phyloP scores from a whole-genome alignment of 768 basidiomycete species.

The Auricularia sp. region DNA sequence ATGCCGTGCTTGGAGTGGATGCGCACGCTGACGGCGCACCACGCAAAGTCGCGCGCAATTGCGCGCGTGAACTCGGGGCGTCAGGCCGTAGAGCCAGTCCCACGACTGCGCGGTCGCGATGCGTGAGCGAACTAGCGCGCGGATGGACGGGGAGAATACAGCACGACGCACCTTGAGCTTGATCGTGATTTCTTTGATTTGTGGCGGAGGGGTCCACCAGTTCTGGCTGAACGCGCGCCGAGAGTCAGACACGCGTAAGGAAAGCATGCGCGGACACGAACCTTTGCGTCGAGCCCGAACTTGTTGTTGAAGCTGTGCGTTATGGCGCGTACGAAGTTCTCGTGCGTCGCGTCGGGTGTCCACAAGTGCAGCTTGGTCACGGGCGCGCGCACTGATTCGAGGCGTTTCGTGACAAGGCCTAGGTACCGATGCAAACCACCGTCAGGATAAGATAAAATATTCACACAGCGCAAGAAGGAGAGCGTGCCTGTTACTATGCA shows the following conservation, averaged over 20 bases:
- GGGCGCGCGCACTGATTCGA: slow-evolving; percentile 86
- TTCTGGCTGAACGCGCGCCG: slow-evolving; percentile 20
- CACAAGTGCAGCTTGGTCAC: slow-evolving; percentile 72
- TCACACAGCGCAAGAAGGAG: not conserved
- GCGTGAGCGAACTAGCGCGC: not conserved
- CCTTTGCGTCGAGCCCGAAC: slow-evolving; percentile 36
- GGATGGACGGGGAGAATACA: slow-evolving; percentile 23
- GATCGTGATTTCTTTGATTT: too few species aligned
- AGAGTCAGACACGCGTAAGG: not conserved
- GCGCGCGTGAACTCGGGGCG: slow-evolving; percentile 80
- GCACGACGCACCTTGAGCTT: too few species aligned
- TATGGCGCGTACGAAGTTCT: slow-evolving; percentile 60
- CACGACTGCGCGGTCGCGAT: slow-evolving; percentile 48
- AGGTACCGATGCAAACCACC: slow-evolving; percentile 33
- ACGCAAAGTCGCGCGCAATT: slow-evolving; percentile 26
- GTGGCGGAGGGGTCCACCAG: too few species aligned
- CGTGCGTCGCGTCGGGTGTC: slow-evolving; percentile 46
- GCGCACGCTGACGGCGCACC: slow-evolving; percentile 31
- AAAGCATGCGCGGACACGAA: slow-evolving; percentile 4
- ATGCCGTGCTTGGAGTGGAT: slow-evolving; percentile 59
- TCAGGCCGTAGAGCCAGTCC: slow-evolving; percentile 90
- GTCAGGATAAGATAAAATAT: not conserved
- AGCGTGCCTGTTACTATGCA: slow-evolving; percentile 51
- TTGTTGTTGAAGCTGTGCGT: slow-evolving; percentile 53
- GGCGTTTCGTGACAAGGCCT: slow-evolving; percentile 75